Percentiles rank a stretch among this genome's conserved stretches.
phyloP scores from a whole-genome alignment of 164 flowering plant genomes.

The Platanus orientalis region DNA sequence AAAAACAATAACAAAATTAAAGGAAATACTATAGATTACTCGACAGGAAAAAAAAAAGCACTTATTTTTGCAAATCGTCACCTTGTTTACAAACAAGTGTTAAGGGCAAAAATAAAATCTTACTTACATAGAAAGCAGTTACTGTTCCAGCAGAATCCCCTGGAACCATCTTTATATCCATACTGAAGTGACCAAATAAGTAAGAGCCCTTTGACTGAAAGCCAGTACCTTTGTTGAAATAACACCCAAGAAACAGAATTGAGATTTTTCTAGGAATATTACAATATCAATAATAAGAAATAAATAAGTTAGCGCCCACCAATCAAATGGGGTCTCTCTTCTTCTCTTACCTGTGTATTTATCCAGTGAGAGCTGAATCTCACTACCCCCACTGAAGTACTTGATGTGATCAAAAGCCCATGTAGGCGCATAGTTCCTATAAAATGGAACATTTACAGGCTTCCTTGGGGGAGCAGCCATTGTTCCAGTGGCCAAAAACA shows the following conservation, averaged over 20 bases:
- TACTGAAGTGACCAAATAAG: conserved; percentile 84
- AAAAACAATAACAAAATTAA: neutral
- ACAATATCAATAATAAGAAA: too few species aligned
- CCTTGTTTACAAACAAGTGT: neutral
- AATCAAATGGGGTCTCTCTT: too few species aligned
- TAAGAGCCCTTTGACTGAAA: conserved; percentile 86
- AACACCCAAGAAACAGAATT: neutral
- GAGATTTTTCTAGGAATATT: neutral
- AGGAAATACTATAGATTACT: too few species aligned
- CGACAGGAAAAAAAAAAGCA: too few species aligned
- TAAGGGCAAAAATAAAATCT: neutral
- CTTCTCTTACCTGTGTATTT: conserved; percentile 70
- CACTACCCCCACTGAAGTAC: conserved; percentile 66
- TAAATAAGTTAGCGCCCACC: too few species aligned
- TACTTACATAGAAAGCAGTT: conserved; percentile 79
- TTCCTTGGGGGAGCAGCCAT: conserved; percentile 37
- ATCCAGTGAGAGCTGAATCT: conserved; percentile 58
- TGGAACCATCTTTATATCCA: conserved; percentile 71
- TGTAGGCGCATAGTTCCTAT: conserved; percentile 62
- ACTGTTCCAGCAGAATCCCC: conserved; percentile 94
- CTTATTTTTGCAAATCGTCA: too few species aligned
- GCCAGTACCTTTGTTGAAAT: conserved; percentile 53
- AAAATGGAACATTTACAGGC: conserved; percentile 57
- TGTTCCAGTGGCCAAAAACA: conserved; percentile 26
- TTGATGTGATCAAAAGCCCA: conserved; percentile 85